Conservation (phyloP, 2,329 filamentous ascomycete genomes). For the Trichothecium sympodiale region DNA sequence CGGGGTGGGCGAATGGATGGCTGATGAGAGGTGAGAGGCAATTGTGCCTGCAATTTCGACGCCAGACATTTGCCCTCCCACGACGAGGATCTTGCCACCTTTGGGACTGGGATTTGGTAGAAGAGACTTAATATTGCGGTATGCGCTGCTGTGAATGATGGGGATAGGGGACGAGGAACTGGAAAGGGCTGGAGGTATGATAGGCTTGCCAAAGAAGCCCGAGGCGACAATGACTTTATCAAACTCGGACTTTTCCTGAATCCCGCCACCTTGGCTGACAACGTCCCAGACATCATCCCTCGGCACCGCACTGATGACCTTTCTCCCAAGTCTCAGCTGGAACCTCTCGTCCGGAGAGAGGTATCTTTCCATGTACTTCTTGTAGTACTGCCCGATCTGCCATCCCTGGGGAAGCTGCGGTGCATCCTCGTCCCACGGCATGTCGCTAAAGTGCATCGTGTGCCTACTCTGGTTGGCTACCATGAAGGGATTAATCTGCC, state of each 20-base stretch:
- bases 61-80: conserved; percentile 76
- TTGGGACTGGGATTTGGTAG: conserved; percentile 24
- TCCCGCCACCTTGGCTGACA: conserved; percentile 20
- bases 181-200: conserved; percentile 34
- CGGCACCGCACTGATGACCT: conserved; percentile 29
- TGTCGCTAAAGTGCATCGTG: conserved; percentile 61
- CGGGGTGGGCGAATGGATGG: conserved; percentile 37
- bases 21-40: conserved; percentile 59
- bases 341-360: conserved; percentile 27
- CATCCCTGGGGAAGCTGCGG: conserved; percentile 66
- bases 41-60: conserved; percentile 66
- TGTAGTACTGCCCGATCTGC: conserved; percentile 64
- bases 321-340: conserved; percentile 37
- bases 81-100: conserved; percentile 55
- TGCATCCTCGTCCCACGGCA: conserved; percentile 52
- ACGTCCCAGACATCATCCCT: conserved; percentile 29
- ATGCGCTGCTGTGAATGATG: conserved; percentile 57
- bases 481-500: conserved; percentile 55
- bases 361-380: conserved; percentile 51
- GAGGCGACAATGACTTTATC: conserved; percentile 64
- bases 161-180: conserved; percentile 26
- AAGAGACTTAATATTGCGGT: conserved; percentile 42
- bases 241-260: conserved; percentile 41
- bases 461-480: conserved; percentile 66
- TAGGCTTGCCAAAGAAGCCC: conserved; percentile 60